A percentile compares a stretch with the other conserved stretches of the same genome.
Evolutionary conservation across 768 basidiomycete species (phyloP).

Genomic region (Phlebiopsis flavidoalba): DNA sequence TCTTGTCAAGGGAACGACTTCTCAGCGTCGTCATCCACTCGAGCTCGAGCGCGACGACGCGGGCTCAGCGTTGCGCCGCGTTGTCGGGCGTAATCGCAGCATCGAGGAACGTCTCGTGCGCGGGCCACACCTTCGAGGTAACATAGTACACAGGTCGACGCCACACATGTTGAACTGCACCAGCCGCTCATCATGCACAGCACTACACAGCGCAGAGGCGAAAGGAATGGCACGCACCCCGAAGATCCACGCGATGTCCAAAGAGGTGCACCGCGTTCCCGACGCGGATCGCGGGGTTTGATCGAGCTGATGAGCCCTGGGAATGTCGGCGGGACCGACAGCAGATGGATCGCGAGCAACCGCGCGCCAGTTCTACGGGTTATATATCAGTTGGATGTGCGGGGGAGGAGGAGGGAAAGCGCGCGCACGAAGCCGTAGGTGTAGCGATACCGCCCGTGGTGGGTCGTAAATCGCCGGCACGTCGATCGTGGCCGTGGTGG

Average conservation of each 20-base stretch:
- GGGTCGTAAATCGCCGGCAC: slow-evolving; percentile 84
- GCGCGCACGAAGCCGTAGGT: slow-evolving; percentile 63
- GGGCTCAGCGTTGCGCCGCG: neutral
- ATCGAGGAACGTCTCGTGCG: slow-evolving; percentile 30
- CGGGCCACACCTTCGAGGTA: slow-evolving; percentile 33
- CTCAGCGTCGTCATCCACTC: slow-evolving; percentile 4
- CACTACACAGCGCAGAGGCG: neutral
- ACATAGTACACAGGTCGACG: slow-evolving; percentile 29
- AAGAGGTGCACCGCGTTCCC: slow-evolving; percentile 55
- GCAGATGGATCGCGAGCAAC: slow-evolving; percentile 53
- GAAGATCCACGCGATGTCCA: slow-evolving; percentile 72
- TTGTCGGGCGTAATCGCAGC: slow-evolving; percentile 15
- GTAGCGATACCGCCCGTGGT: slow-evolving; percentile 74
- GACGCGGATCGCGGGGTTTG: slow-evolving; percentile 55
- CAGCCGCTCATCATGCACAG: neutral
- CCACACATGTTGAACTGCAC: slow-evolving; percentile 29
- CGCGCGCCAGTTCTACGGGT: slow-evolving; percentile 82
- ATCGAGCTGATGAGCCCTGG: slow-evolving; percentile 79
- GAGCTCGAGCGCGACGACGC: neutral
- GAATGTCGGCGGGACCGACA: slow-evolving; percentile 64
- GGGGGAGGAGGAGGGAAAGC: neutral
- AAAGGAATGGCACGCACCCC: slow-evolving; percentile 27
- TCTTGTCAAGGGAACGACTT: slow-evolving; percentile 8
- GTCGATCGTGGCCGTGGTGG: slow-evolving; percentile 63
- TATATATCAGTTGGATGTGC: neutral